Conservation (phyloP, 306 rosid species). For the Gleditsia sinensis region DNA sequence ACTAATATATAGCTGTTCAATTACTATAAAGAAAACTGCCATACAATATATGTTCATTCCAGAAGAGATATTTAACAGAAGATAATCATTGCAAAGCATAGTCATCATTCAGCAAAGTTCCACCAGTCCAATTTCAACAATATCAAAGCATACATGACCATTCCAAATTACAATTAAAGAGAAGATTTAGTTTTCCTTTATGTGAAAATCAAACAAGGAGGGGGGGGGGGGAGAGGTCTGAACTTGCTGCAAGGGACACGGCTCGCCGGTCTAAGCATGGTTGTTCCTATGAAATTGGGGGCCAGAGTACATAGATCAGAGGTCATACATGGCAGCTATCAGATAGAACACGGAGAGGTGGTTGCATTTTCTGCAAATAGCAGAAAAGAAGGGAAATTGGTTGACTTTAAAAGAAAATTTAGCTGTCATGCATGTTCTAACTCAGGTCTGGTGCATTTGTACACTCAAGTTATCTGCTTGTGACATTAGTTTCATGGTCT, state of each 20-base stretch:
- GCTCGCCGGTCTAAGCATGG: not conserved
- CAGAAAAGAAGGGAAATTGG: not conserved
- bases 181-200: not conserved
- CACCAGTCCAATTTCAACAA: not conserved
- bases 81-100: slow-evolving; percentile 9
- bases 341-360: not conserved
- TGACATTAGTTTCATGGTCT: not conserved
- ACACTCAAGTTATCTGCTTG: not conserved
- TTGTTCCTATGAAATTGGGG: not conserved
- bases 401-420: not conserved
- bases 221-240: not conserved
- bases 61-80: not conserved
- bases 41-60: not conserved
- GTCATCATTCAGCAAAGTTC: not conserved
- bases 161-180: not conserved
- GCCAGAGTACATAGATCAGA: not conserved
- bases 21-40: not conserved
- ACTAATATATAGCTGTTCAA: not conserved
- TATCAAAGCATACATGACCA: not conserved
- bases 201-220: no score
- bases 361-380: not conserved
- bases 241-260: not conserved
- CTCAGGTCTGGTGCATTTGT: no score
- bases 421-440: no score
- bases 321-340: not conserved